Base-by-base conservation (phyloP, 2,329 filamentous ascomycete species). In the Paecilomyces sp. region DNA sequence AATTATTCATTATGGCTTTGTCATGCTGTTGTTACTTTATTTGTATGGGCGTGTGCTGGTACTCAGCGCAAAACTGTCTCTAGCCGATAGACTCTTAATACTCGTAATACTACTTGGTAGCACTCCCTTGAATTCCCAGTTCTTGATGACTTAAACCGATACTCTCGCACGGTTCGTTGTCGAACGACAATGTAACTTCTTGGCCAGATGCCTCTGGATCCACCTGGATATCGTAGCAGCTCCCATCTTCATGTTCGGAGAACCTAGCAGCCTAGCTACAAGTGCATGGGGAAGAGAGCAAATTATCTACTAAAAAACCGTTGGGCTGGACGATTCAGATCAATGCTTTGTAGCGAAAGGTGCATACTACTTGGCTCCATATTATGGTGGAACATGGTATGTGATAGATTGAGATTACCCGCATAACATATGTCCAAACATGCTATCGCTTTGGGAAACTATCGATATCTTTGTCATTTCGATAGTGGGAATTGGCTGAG, bases 401-500 rank as follows among this genome's bases (percentile, higher is more conserved):
- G 13, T 47, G 41, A 18, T 28, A 28, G 1, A 28, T 18, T 47
- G 18, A 47, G n/a, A 18, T 18, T 18, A 18, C 15, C n/a, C 18
- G 15, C 41, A 18, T 47, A n/a, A 18, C 41, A 47, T 47, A n/a
- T 47, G 15, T 47, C 41, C 5, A 47, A 47, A 18, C 18, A 47
- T 9, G n/a, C n/a, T 8, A 9, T 9, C 7, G 4, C 52, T 55
- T 15, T 34, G 65, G 66, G 68, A 65, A 22, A 15, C 33, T 36
- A 36, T 36, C 25, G 25, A 28, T 28, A 28, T 28, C 25, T 28
- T 3, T 28, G 25, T 28, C 25, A 6, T 28, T 28, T 28, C 6
- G 25, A 28, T 28, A 28, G 25, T 28, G 25, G 25, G 25, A 28
- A 28, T 28, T 3, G 25, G 6, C 6, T 28, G 25, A 28, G 6